Conservation (phyloP, 1,284 basidiomycete genomes). For the Sanghuangporus weigelae region DNA sequence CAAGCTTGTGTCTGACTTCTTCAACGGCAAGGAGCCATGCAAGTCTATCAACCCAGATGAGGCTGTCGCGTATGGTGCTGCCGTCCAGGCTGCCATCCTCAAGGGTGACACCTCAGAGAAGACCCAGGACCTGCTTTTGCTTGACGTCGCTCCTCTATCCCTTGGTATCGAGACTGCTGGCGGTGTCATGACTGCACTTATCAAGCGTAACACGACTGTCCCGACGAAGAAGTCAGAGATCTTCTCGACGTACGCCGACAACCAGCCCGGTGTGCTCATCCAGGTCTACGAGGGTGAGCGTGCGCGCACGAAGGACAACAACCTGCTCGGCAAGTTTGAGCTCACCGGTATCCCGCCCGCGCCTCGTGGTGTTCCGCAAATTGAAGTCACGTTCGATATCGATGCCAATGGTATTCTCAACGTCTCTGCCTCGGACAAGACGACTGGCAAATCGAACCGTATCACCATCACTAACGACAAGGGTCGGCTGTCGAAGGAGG, state of each 20-base stretch:
- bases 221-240: conserved; percentile 99
- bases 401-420: conserved; percentile 98
- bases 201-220: conserved; percentile 98
- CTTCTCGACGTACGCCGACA: conserved; percentile 99
- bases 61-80: conserved; percentile 98
- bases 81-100: conserved; percentile 98
- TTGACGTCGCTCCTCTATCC: conserved; percentile 95
- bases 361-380: conserved; percentile 96
- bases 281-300: conserved; percentile 99
- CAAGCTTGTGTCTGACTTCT: conserved; percentile 98
- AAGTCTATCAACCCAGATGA: conserved; percentile 99
- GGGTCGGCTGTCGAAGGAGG: conserved; percentile 96
- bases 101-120: conserved; percentile 98
- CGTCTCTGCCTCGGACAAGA: conserved; percentile 96
- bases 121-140: conserved; percentile 93
- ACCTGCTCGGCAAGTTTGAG: conserved; percentile 98
- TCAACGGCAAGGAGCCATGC: conserved; percentile 96
- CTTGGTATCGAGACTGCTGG: conserved; percentile 98
- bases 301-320: conserved; percentile 99
- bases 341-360: conserved; percentile 97
- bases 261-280: conserved; percentile 98
- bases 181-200: conserved; percentile 97
- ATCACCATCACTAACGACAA: conserved; percentile 99
- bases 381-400: conserved; percentile 98
- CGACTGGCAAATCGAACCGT: conserved; percentile 92